phyloP scores from a whole-genome alignment of 2,329 filamentous ascomycete genomes.

The Ophiostoma ips region DNA sequence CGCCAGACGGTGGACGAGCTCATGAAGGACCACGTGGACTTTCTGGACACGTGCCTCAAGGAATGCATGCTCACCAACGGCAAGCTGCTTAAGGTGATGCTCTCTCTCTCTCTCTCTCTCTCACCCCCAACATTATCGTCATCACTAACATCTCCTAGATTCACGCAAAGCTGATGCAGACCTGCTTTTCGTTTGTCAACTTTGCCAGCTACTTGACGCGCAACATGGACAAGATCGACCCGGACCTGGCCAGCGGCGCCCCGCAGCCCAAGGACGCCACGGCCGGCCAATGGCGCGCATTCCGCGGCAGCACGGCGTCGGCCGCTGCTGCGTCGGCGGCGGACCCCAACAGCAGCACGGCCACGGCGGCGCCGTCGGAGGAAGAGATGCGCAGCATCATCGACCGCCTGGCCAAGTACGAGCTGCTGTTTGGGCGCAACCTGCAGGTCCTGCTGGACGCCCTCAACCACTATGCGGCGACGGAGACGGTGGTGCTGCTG shows the following conservation, averaged over 20 bases:
- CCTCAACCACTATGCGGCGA: slow-evolving; percentile 92
- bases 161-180: slow-evolving; percentile 92
- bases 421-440: slow-evolving; percentile 83
- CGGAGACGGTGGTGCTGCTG: slow-evolving; percentile 86
- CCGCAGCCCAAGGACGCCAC: slow-evolving; percentile 47
- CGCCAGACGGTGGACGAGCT: slow-evolving; percentile 81
- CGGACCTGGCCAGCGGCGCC: slow-evolving; percentile 50
- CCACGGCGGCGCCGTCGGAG: slow-evolving; percentile 24
- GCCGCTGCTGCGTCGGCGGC: slow-evolving; percentile 19
- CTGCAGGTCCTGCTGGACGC: slow-evolving; percentile 88
- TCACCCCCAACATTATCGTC: too few relatives aligned
- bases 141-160: slow-evolving; percentile 45
- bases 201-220: slow-evolving; percentile 80
- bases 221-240: slow-evolving; percentile 71
- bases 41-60: slow-evolving; percentile 92
- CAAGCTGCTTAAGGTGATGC: slow-evolving; percentile 68
- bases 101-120: background rate
- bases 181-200: slow-evolving; percentile 83
- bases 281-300: slow-evolving; percentile 44
- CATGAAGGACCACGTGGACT: slow-evolving; percentile 98
- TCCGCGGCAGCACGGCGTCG: slow-evolving; percentile 30
- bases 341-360: background rate
- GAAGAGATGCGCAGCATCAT: slow-evolving; percentile 39
- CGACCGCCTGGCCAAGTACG: slow-evolving; percentile 81
- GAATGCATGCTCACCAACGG: slow-evolving; percentile 98